These are phyloP conservation scores for Pythium volutum DNA, from an alignment of 352 stramenopile genomes.

Conservation along the genomic window DNA sequence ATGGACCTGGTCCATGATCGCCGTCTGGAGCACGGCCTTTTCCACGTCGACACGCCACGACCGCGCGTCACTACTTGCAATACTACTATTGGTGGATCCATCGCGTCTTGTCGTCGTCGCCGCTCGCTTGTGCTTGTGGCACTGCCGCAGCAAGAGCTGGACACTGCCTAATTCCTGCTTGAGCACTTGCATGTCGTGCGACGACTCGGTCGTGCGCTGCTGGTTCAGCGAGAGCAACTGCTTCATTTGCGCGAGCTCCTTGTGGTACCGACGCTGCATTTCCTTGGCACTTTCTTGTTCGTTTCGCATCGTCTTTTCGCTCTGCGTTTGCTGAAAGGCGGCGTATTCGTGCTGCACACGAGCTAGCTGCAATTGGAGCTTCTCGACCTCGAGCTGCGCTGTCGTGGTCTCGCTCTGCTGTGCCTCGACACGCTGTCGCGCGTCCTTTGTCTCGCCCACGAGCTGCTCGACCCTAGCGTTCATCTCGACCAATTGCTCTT, in stretches of 20 bases:
- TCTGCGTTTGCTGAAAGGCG: slow-evolving; percentile 11
- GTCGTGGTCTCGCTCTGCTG: background rate
- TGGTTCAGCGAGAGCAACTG: slow-evolving; percentile 49
- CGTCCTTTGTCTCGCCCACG: background rate
- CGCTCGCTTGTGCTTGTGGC: slow-evolving; percentile 17
- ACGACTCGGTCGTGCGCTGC: slow-evolving; percentile 41
- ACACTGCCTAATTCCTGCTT: slow-evolving; percentile 48
- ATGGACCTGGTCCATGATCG: slow-evolving; percentile 46
- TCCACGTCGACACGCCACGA: slow-evolving; percentile 22
- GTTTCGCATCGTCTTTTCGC: slow-evolving; percentile 21
- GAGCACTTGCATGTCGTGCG: slow-evolving; percentile 45
- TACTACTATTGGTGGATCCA: background rate
- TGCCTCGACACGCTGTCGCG: background rate
- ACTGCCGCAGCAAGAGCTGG: slow-evolving; percentile 41
- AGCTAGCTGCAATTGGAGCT: slow-evolving; percentile 25
- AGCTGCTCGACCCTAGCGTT: slow-evolving; percentile 32
- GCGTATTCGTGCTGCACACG: slow-evolving; percentile 24
- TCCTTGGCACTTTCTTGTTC: slow-evolving; percentile 26
- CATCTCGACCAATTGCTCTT: slow-evolving; percentile 37
- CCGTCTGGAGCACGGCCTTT: slow-evolving; percentile 34
- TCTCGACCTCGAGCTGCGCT: background rate
- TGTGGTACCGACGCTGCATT: slow-evolving; percentile 25
- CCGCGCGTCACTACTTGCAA: slow-evolving; percentile 1
- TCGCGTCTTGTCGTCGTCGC: background rate
- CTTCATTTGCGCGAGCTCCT: slow-evolving; percentile 41